Conservation (phyloP, 2,329 filamentous ascomycete species). For the Dendryphion nanum region DNA sequence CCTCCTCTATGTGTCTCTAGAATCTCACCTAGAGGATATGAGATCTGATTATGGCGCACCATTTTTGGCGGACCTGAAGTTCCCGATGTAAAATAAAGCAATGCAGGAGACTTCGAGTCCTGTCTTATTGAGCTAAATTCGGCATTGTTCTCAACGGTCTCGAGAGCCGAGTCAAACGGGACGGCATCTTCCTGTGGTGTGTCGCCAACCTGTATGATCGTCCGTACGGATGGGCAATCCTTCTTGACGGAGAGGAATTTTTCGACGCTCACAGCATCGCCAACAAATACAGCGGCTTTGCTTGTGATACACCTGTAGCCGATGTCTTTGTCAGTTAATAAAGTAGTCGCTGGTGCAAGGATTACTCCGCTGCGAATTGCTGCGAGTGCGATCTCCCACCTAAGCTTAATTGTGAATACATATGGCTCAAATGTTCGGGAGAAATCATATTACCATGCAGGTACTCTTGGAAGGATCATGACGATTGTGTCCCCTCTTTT, state of each 20-base stretch:
- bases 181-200: neutral
- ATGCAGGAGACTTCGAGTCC: conserved; percentile 2
- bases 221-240: conserved; percentile 1
- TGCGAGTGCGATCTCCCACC: conserved; percentile 8
- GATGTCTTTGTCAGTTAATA: conserved; percentile 6
- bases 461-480: conserved; percentile 6
- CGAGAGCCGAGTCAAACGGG: neutral
- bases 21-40: conserved; percentile 6
- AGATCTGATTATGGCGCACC: conserved; percentile 7
- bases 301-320: conserved; percentile 5
- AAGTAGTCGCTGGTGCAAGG: conserved; percentile 3
- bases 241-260: conserved; percentile 5
- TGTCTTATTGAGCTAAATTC: neutral
- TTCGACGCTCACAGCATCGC: conserved; percentile 3
- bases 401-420: neutral
- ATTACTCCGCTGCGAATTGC: conserved; percentile 6
- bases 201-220: conserved; percentile 2
- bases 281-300: conserved; percentile 5
- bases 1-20: neutral
- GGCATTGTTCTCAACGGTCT: neutral
- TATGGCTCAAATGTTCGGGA: neutral
- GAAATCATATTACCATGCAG: conserved; percentile 3
- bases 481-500: conserved; percentile 5
- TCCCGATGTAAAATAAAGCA: conserved; percentile 7
- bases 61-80: conserved; percentile 9